Percentiles rank a stretch among this genome's conserved stretches.
These are phyloP conservation scores for Begonia peltatifolia DNA, from an alignment of 306 rosid species.

Conservation along the genomic window DNA sequence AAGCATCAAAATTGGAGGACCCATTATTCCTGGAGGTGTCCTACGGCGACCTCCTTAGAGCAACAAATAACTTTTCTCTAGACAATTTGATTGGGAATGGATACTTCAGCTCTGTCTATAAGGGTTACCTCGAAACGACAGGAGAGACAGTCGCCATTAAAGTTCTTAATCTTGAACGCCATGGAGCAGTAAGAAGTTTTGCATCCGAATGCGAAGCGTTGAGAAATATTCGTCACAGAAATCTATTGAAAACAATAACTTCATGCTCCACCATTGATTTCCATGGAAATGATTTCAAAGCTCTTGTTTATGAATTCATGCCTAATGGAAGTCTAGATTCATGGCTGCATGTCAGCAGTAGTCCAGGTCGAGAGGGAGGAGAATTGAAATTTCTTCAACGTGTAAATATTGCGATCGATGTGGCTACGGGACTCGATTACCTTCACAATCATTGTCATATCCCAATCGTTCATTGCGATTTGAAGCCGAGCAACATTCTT, in stretches of 20 bases:
- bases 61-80: conserved; percentile 21
- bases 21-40: conserved; percentile 11
- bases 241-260: conserved; percentile 22
- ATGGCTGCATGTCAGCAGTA: conserved; percentile 2
- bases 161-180: conserved; percentile 10
- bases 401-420: conserved; percentile 13
- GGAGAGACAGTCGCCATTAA: conserved; percentile 17
- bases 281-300: conserved; percentile 26
- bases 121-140: conserved; percentile 13
- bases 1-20: background rate
- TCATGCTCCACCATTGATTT: conserved; percentile 20
- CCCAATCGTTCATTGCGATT: conserved; percentile 28
- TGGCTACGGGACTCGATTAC: conserved; percentile 49
- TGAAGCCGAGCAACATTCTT: too few relatives aligned
- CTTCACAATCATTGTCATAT: conserved; percentile 50
- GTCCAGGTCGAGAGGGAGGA: too few relatives aligned
- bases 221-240: conserved; percentile 18
- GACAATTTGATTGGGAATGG: conserved; percentile 21
- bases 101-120: conserved; percentile 28
- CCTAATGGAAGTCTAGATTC: background rate
- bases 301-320: conserved; percentile 12
- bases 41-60: conserved; percentile 11
- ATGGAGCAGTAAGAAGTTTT: conserved; percentile 2
- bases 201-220: conserved; percentile 7
- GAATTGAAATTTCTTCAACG: conserved; percentile 44